Evolutionary conservation across 2,329 filamentous ascomycete species (phyloP), one percentile per base, ranked within the genome.

Genomic region (Podosphaera fusca): DNA sequence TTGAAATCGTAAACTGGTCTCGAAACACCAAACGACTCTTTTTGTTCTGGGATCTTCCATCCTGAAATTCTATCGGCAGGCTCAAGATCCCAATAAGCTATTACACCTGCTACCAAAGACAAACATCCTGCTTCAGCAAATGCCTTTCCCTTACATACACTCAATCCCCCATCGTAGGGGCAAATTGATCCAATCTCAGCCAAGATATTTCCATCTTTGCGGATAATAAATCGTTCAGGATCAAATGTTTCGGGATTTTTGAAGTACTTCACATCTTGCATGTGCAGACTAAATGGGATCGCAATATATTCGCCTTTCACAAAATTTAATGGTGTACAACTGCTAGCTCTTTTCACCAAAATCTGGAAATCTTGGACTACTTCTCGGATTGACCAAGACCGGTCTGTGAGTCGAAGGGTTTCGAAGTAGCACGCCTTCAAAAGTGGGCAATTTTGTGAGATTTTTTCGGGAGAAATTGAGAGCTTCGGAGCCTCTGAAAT

Each of bases 51-150:
- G 49, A 81, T 69, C 21, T 69, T 69, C 72, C 78, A 79, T 0
- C 66, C 68, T 5, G 67, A 68, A 30, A 59, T 59, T 14, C 70
- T 70, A 53, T 65, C 66, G 0, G 67, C 70, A 0, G 75, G 70
- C 56, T 74, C 68, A 58, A 81, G 72, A 49, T 80, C 74, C 76
- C 77, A 81, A 62, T 77, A 70, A 4, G 71, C 68, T 29, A 80
- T 63, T 30, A 81, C 71, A 0, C 73, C 71, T 14, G 76, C 76
- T 1, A 72, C 70, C 50, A 77, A 73, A 31, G 72, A 66, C 49
- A 80, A 61, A 21, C 73, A 70, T 62, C 75, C 71, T 53, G 72
- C 69, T 62, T 77, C 72, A 2, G 73, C 74, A 59, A 78, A 75
- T 1, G 67, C 66, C 10, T 73, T 69, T 2, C 74, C 74, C 63